Evolutionary conservation across 345 rosid species (phyloP), one percentile per base, ranked within the genome.

Genomic region (Salix viminalis): DNA sequence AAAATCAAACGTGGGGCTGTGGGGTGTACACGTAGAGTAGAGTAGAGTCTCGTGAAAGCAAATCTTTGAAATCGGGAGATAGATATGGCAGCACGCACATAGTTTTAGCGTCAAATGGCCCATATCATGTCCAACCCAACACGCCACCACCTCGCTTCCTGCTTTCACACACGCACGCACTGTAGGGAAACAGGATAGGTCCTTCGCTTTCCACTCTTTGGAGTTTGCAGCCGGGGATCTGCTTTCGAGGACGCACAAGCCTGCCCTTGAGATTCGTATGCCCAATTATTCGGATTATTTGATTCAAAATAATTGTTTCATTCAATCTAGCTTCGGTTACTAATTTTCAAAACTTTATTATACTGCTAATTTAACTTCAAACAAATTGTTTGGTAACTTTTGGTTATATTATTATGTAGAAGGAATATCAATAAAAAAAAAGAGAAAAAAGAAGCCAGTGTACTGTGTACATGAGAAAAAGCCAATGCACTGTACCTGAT

Each of bases 61-160:
- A 54, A 7, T 58, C 64, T 58, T 58, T 58, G 64, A 4, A n/a
- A 58, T n/a, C 24, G 23, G 23, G 28, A 9, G 62, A 26, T 26
- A 26, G 26, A 58, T 3, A 8, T 58, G 4, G 62, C 28, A 0
- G 23, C n/a, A n/a, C 12, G 23, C n/a, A n/a, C 12, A 6, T 1
- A 39, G 28, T 3, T n/a, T n/a, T n/a, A 3, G 28, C 72, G 56
- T 69, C 34, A 7, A 65, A 65, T 2, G 36, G 72, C 39, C 72
- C 37, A 24, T 21, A 54, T 54, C 60, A 54, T 26, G 21, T 36
- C 64, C 74, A 71, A 71, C 7, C n/a, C 65, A 58, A 58, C 75
- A 72, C 75, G 75, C 67, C 67, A 72, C 66, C 67, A 10, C 75
- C 75, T 72, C 67, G 75, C 75, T 72, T 58, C 75, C 36, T 36